Evolutionary conservation across 257 asterid genomes (phyloP), one percentile per base, ranked within the genome.

Genomic region (Capsicum pubescens): DNA sequence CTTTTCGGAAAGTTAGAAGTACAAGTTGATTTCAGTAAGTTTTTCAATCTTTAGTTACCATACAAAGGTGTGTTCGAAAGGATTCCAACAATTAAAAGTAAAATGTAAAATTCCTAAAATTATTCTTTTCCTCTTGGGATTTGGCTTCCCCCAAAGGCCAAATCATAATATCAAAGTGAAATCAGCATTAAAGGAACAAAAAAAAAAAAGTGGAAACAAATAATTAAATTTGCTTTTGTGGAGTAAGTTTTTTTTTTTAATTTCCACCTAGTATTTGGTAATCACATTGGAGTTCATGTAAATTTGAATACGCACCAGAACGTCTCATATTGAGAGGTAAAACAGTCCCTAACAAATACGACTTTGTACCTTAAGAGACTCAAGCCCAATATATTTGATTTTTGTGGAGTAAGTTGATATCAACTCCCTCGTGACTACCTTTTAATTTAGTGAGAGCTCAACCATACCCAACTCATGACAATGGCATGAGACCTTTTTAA

Each of bases 1-100:
- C 48, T 12, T 32, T 66, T 66, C 5, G n/a, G 12, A 36, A 68
- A 68, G 13, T 68, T 68, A 36, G 26, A 64, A 26, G 44, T 63
- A 11, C 42, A 63, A 63, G 70, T 36, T 39, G 26, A 36, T 67
- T 67, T 35, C 32, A 26, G 32, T 1, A 26, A 26, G 32, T 26
- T 26, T 26, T 26, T 26, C 76, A 14, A 68, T 68, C 14, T 15
- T 15, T 39, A 39, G 26, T 3, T 36, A 8, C 26, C 54, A 68
- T 15, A 17, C n/a, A 68, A 14, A 68, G 21, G 76, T 68, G 15
- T 36, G 55, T 39, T 69, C 8, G 55, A 69, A 69, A 32, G 54
- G 78, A 69, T 69, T 16, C 78, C 78, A 39, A 69, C 78, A 69
- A 69, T 16, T 69, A 35, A 35, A 64, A 64, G 19, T 66, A 66